Percentiles rank a stretch among this genome's conserved stretches.
Conservation (phyloP, 169 alveolate species). For the Perkinsus chesapeaki region DNA sequence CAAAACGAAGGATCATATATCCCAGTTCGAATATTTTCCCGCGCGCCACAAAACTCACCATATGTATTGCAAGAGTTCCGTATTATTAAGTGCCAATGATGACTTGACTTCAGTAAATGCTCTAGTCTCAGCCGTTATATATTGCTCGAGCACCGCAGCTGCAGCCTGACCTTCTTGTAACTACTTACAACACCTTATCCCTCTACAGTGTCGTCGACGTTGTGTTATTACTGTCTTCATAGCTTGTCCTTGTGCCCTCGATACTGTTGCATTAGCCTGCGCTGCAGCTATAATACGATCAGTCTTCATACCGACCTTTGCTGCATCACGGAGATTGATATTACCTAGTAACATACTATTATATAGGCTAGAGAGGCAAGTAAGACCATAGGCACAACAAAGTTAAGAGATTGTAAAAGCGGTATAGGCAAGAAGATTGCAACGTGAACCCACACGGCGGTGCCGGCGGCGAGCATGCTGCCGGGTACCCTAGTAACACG, state of each 20-base stretch:
- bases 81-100: neutral
- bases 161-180: neutral
- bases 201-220: neutral
- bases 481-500: too few species aligned
- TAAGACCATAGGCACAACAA: too few species aligned
- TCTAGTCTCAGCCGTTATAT: neutral
- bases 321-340: neutral
- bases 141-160: neutral
- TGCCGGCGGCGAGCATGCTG: too few species aligned
- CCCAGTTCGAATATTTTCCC: too few species aligned
- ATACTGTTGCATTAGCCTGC: neutral
- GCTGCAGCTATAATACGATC: neutral
- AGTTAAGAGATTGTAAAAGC: too few species aligned
- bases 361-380: too few species aligned
- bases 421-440: too few species aligned
- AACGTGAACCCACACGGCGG: too few species aligned
- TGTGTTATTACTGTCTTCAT: neutral
- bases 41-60: neutral
- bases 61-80: neutral
- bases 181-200: neutral
- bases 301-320: neutral
- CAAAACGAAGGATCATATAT: too few species aligned
- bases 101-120: neutral
- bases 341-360: neutral
- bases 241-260: neutral